Conservation (phyloP, 805 yeast genomes). For the Myxozyma lipomycoides region DNA sequence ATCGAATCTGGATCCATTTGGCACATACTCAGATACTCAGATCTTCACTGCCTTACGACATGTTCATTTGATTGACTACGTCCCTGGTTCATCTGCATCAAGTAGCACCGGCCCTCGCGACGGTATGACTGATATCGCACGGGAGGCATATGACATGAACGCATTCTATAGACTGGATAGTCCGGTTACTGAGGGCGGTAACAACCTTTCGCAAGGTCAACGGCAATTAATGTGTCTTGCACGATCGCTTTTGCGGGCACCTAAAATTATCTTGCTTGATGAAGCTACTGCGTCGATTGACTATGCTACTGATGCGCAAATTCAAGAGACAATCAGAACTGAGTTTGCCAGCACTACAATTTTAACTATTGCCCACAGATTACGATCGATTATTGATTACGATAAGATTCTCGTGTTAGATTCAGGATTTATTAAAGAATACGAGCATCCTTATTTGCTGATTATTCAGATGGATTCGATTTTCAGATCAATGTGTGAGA, state of each 20-base stretch:
- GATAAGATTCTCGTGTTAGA: slow-evolving; percentile 79
- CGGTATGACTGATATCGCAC: slow-evolving; percentile 5
- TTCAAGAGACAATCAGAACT: slow-evolving; percentile 64
- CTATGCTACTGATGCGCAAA: slow-evolving; percentile 75
- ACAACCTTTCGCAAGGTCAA: slow-evolving; percentile 82
- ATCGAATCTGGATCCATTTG: slow-evolving; percentile 69
- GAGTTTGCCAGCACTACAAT: slow-evolving; percentile 70
- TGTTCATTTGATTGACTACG: slow-evolving; percentile 20
- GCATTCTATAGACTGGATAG: slow-evolving; percentile 22
- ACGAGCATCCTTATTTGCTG: slow-evolving; percentile 63
- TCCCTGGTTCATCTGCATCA: slow-evolving; percentile 14
- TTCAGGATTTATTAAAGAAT: slow-evolving; percentile 69
- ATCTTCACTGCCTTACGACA: slow-evolving; percentile 59
- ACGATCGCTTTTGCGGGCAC: slow-evolving; percentile 66
- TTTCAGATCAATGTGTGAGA: slow-evolving; percentile 73
- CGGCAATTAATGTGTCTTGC: slow-evolving; percentile 79
- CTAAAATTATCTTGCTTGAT: slow-evolving; percentile 69
- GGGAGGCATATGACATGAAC: slow-evolving; percentile 23
- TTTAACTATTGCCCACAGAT: slow-evolving; percentile 80
- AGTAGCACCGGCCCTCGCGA: not conserved
- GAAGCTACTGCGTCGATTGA: slow-evolving; percentile 73
- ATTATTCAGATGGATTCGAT: slow-evolving; percentile 49
- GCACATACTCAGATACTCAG: slow-evolving; percentile 50
- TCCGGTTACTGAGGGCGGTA: slow-evolving; percentile 63
- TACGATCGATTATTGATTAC: slow-evolving; percentile 66